Evolutionary conservation across 2,329 filamentous ascomycete species (phyloP), one percentile per base, ranked within the genome.

Genomic region (Cercospora canescens): DNA sequence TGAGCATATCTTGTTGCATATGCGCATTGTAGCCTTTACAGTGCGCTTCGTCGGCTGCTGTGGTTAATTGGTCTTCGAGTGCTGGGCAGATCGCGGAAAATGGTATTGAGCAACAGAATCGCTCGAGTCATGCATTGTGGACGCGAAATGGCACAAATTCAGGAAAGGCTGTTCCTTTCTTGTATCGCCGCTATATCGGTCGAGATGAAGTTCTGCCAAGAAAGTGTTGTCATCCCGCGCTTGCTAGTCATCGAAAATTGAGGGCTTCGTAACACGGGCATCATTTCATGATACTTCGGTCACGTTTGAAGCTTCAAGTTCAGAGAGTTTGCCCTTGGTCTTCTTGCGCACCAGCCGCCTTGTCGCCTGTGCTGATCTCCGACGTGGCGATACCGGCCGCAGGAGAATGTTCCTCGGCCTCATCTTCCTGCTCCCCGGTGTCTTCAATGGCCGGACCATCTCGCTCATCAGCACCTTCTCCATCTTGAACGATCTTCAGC

Each of bases 401-500:
- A 28, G 24, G 9, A 16, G 12, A 14, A 7, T 50, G 45, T 26
- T 50, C 37, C 18, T 69, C 63, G 5, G 35, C 50, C 26, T 63
- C 61, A 24, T 57, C 65, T 18, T 65, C 68, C 11, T 24, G 61
- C 26, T 48, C 57, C 9, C 48, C 57, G 16, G 21, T 12, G 1
- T 68, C 56, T 32, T 59, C 57, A 30, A 16, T 21, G 11, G 37
- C 68, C 6, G 64, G 66, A 26, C 57, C 58, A 4, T 71, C 69
- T 9, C 66, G 67, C 9, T 70, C 65, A 9, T 41, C 65, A 39
- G 64, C 69, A 14, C 60, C 35, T 9, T 41, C 62, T n/a, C 14
- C 41, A 11, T 59, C 54, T 11, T 35, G 18, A 18, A 16, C 28
- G 30, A 11, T 54, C 60, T 73, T 92, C 72, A 96, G 76, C 62